These are phyloP conservation scores for Teunomyces pallodes DNA, from an alignment of 805 yeast genomes.

Conservation along the genomic window DNA sequence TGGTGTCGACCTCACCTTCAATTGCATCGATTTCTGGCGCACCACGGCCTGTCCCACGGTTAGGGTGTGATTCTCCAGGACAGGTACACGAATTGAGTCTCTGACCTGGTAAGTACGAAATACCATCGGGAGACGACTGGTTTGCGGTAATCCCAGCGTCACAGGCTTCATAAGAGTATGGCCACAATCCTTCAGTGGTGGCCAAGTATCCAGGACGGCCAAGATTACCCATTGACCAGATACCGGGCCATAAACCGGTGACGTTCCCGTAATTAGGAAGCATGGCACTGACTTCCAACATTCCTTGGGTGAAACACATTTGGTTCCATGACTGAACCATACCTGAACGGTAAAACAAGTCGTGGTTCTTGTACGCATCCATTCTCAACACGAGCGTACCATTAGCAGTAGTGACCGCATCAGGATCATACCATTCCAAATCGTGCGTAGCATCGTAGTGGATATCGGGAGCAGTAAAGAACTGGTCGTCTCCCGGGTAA, in stretches of 20 bases:
- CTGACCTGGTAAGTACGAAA: constrained; percentile 85
- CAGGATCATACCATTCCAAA: constrained; percentile 46
- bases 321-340: constrained; percentile 93
- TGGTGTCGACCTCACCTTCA: constrained; percentile 70
- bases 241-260: constrained; percentile 93
- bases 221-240: constrained; percentile 91
- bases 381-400: constrained; percentile 35
- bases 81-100: constrained; percentile 76
- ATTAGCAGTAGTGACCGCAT: constrained; percentile 39
- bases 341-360: constrained; percentile 80
- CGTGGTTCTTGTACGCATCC: constrained; percentile 54
- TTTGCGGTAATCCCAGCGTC: constrained; percentile 95
- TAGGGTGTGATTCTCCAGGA: constrained; percentile 82
- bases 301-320: constrained; percentile 84
- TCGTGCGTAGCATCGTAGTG: constrained; percentile 43
- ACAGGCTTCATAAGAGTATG: constrained; percentile 81
- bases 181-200: constrained; percentile 93
- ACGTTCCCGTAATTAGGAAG: constrained; percentile 78
- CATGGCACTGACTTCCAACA: constrained; percentile 69
- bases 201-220: constrained; percentile 91
- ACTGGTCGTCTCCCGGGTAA: constrained; percentile 45
- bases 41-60: constrained; percentile 83
- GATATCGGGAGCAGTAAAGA: constrained; percentile 39
- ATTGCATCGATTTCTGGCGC: constrained; percentile 93
- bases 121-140: constrained; percentile 87